A percentile compares a stretch with the other conserved stretches of the same genome.
These are phyloP conservation scores for Petunia axillaris DNA, from an alignment of 257 asterid species.

Conservation along the genomic window DNA sequence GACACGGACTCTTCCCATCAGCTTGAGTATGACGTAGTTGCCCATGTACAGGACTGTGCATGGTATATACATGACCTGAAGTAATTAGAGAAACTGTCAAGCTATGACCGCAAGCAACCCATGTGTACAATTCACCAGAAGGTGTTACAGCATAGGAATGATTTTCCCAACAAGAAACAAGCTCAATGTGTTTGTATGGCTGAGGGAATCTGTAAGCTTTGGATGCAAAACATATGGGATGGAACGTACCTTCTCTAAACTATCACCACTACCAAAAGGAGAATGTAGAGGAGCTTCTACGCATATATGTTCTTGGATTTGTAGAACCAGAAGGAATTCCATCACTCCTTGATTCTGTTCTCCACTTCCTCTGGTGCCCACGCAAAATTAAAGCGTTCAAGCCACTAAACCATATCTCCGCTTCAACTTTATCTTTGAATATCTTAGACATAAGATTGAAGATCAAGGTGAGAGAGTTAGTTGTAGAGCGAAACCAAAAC, in stretches of 20 bases:
- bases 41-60: slow-evolving; percentile 95
- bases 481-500: too few species aligned
- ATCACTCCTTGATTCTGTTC: slow-evolving; percentile 86
- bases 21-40: slow-evolving; percentile 87
- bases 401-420: slow-evolving; percentile 98
- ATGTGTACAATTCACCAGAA: slow-evolving; percentile 88
- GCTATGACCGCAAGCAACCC: slow-evolving; percentile 98
- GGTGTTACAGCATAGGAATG: slow-evolving; percentile 92
- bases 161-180: slow-evolving; percentile 88
- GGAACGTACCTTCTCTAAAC: slow-evolving; percentile 69
- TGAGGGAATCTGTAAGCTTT: slow-evolving; percentile 76
- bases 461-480: slow-evolving; percentile 22
- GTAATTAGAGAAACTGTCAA: slow-evolving; percentile 87
- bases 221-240: slow-evolving; percentile 64
- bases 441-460: slow-evolving; percentile 51
- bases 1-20: slow-evolving; percentile 83
- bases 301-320: slow-evolving; percentile 80
- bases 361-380: slow-evolving; percentile 81
- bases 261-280: slow-evolving; percentile 78
- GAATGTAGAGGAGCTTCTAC: slow-evolving; percentile 87
- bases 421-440: slow-evolving; percentile 96
- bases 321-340: slow-evolving; percentile 88
- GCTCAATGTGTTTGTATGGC: slow-evolving; percentile 75
- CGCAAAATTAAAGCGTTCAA: slow-evolving; percentile 87
- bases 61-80: slow-evolving; percentile 82